Conservation (phyloP, 2,329 filamentous ascomycete genomes). For the Monosporascus cannonballus region DNA sequence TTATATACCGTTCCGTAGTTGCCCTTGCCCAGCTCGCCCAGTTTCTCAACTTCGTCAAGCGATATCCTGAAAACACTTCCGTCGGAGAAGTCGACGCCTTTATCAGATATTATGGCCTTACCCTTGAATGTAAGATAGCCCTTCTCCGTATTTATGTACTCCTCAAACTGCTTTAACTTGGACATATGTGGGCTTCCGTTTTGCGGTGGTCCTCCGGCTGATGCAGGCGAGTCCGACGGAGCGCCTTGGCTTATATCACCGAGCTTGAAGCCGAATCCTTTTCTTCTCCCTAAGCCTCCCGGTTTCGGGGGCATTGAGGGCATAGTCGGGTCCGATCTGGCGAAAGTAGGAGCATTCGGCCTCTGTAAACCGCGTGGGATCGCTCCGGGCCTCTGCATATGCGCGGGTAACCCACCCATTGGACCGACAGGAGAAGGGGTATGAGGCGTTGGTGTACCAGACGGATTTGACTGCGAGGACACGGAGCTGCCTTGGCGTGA, state of each 20-base stretch:
- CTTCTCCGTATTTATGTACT: slow-evolving; percentile 86
- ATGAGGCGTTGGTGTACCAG: slow-evolving; percentile 24
- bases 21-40: slow-evolving; percentile 92
- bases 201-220: slow-evolving; percentile 15
- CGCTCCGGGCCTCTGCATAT: slow-evolving; percentile 35
- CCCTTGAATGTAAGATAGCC: slow-evolving; percentile 90
- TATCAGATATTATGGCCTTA: slow-evolving; percentile 81
- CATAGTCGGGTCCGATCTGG: slow-evolving; percentile 47
- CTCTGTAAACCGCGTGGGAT: slow-evolving; percentile 29
- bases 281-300: slow-evolving; percentile 52
- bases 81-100: slow-evolving; percentile 86
- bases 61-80: slow-evolving; percentile 91
- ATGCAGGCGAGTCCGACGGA: slow-evolving; percentile 35
- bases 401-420: slow-evolving; percentile 32
- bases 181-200: slow-evolving; percentile 37
- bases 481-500: slow-evolving; percentile 38
- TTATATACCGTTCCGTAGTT: slow-evolving; percentile 99
- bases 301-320: slow-evolving; percentile 25
- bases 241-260: slow-evolving; percentile 41
- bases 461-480: slow-evolving; percentile 21
- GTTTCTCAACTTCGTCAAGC: slow-evolving; percentile 81
- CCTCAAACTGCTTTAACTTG: slow-evolving; percentile 55
- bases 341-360: slow-evolving; percentile 42
- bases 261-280: slow-evolving; percentile 52
- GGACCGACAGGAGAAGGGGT: slow-evolving; percentile 20